Evolutionary conservation across 2,329 filamentous ascomycete species (phyloP).

Genomic region (Elsinoe australis): DNA sequence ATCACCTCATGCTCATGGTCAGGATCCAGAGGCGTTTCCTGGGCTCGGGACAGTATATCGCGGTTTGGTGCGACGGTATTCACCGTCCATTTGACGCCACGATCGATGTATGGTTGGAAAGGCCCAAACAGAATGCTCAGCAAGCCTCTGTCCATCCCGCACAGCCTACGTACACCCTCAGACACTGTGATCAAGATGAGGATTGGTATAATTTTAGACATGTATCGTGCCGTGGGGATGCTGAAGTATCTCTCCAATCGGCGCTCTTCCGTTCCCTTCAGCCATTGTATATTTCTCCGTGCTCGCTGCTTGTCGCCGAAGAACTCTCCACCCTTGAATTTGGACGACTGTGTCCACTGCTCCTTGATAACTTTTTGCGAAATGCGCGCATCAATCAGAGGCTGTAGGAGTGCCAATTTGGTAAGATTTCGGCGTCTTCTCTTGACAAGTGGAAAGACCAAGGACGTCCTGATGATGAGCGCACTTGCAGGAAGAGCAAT

Average conservation of each 20-base stretch:
- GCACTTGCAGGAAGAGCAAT: not conserved
- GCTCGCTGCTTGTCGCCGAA: not conserved
- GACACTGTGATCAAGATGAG: conserved; percentile 10
- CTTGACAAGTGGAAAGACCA: conserved; percentile 1
- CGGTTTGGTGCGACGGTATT: too few relatives aligned
- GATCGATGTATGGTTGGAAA: conserved; percentile 12
- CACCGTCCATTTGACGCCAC: not conserved
- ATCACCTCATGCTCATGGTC: not conserved
- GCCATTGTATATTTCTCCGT: not conserved
- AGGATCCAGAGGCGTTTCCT: too few relatives aligned
- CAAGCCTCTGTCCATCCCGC: conserved; percentile 3
- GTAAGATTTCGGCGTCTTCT: conserved; percentile 4
- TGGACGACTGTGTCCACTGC: conserved; percentile 5
- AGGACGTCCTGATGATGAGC: conserved; percentile 3
- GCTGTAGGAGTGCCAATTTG: conserved; percentile 12
- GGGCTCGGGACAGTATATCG: too few relatives aligned
- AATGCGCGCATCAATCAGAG: conserved; percentile 12
- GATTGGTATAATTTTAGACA: conserved; percentile 8
- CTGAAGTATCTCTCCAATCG: conserved; percentile 5
- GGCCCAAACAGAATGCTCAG: conserved; percentile 15
- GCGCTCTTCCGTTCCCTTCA: not conserved
- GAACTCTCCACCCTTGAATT: not conserved
- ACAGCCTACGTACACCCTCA: conserved; percentile 14
- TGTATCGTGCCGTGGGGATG: not conserved
- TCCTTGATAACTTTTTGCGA: not conserved